Percentiles rank a stretch among this genome's conserved stretches.
phyloP scores from a whole-genome alignment of 2,329 filamentous ascomycete species.

The Pseudomassariella vexata region DNA sequence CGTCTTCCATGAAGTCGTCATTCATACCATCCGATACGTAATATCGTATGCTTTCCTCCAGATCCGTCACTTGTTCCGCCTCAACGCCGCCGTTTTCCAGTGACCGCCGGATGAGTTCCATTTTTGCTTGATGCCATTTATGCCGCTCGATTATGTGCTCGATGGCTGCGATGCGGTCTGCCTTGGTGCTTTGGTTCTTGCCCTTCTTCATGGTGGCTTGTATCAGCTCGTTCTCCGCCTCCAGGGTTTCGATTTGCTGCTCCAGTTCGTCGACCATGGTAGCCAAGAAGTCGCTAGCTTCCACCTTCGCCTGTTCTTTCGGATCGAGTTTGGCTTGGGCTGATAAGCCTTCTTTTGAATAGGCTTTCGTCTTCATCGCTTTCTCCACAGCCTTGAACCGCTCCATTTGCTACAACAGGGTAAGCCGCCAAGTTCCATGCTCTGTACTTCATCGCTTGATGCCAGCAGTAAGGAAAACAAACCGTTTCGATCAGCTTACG shows the following conservation, averaged over 20 bases:
- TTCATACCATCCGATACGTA: slow-evolving; percentile 89
- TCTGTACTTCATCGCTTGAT: too few relatives aligned
- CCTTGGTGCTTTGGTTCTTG: slow-evolving; percentile 78
- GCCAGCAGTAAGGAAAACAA: too few relatives aligned
- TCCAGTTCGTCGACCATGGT: slow-evolving; percentile 88
- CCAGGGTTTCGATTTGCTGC: slow-evolving; percentile 84
- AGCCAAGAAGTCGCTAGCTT: slow-evolving; percentile 79
- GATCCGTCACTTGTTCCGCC: slow-evolving; percentile 74
- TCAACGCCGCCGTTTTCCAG: slow-evolving; percentile 92
- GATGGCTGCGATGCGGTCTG: slow-evolving; percentile 82
- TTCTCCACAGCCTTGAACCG: slow-evolving; percentile 99
- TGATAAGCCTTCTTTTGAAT: slow-evolving; percentile 94
- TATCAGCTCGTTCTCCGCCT: slow-evolving; percentile 83
- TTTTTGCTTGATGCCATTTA: slow-evolving; percentile 92
- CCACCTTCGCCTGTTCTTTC: slow-evolving; percentile 92
- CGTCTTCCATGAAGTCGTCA: slow-evolving; percentile 88
- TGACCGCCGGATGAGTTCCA: slow-evolving; percentile 84
- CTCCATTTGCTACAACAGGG: slow-evolving; percentile 78
- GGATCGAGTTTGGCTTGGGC: slow-evolving; percentile 90
- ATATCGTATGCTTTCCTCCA: slow-evolving; percentile 91
- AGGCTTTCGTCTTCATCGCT: slow-evolving; percentile 99
- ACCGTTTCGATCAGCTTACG: slow-evolving; percentile 97
- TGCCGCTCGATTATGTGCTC: slow-evolving; percentile 81
- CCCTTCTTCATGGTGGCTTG: slow-evolving; percentile 91
- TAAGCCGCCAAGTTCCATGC: slow-evolving; percentile 4